Percentiles rank a stretch among this genome's conserved stretches.
Evolutionary conservation across 2,329 filamentous ascomycete species (phyloP).

Genomic region (Dendryphion nanum): DNA sequence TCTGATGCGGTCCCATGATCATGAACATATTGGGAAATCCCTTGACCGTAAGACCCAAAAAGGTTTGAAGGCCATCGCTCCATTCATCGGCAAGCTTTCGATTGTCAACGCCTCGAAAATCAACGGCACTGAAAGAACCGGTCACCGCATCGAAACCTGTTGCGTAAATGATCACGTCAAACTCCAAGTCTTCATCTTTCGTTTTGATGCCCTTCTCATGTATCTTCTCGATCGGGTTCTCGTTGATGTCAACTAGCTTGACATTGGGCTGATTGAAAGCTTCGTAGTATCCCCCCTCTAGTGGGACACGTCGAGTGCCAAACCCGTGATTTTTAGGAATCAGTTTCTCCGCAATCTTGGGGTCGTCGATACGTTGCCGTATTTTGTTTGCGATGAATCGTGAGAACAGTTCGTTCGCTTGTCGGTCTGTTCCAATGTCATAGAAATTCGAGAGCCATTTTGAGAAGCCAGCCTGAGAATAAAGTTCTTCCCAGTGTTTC

Average conservation of each 20-base stretch:
- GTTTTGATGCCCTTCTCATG: conserved; percentile 35
- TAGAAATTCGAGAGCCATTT: conserved; percentile 30
- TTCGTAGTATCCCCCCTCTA: conserved; percentile 45
- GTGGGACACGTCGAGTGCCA: conserved; percentile 40
- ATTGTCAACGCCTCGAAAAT: conserved; percentile 18
- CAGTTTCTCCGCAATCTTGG: conserved; percentile 42
- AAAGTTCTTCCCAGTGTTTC: conserved; percentile 18
- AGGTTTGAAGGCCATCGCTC: conserved; percentile 20
- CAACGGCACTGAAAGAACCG: conserved; percentile 16
- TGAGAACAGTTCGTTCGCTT: conserved; percentile 24
- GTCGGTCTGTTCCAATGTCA: conserved; percentile 19
- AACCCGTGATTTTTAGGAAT: conserved; percentile 41
- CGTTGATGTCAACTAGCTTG: conserved; percentile 28
- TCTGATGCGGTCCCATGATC: conserved; percentile 31
- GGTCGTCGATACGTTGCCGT: conserved; percentile 33
- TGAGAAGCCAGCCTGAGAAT: conserved; percentile 29
- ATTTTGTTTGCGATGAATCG: conserved; percentile 38
- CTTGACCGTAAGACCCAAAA: conserved; percentile 24
- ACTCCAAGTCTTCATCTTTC: conserved; percentile 33
- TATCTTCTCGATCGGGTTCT: conserved; percentile 34
- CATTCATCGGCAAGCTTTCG: conserved; percentile 14
- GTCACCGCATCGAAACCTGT: conserved; percentile 47
- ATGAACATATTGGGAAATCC: conserved; percentile 38
- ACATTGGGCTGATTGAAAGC: conserved; percentile 39
- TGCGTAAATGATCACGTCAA: conserved; percentile 40